A percentile compares a stretch with the other conserved stretches of the same genome.
phyloP scores from a whole-genome alignment of 2,329 filamentous ascomycete species.

The Simplicillium aogashimaense region DNA sequence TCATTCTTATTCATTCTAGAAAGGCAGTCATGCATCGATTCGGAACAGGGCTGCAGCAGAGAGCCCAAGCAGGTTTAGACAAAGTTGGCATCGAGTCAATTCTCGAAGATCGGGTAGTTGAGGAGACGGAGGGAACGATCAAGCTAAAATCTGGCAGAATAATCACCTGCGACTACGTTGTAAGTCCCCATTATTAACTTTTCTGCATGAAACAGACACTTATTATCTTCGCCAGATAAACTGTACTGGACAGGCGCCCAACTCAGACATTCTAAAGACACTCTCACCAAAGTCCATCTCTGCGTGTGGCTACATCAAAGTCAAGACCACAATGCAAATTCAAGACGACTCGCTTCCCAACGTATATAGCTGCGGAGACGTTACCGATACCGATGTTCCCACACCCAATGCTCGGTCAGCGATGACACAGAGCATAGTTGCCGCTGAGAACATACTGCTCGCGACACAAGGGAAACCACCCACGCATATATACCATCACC shows the following conservation, averaged over 20 bases:
- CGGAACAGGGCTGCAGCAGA: constrained; percentile 28
- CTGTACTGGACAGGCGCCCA: constrained; percentile 49
- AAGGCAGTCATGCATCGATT: constrained; percentile 41
- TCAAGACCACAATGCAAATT: constrained; percentile 49
- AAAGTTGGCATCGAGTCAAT: constrained; percentile 38
- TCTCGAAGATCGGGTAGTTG: constrained; percentile 37
- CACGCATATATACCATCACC: constrained; percentile 26
- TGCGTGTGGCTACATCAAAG: constrained; percentile 36
- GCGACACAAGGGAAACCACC: constrained; percentile 29
- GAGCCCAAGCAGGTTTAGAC: constrained; percentile 29
- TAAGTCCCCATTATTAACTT: constrained; percentile 17
- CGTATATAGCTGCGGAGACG: constrained; percentile 55
- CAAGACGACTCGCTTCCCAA: constrained; percentile 33
- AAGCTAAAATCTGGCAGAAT: constrained; percentile 32
- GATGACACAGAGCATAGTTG: constrained; percentile 40
- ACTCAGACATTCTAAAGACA: constrained; percentile 34
- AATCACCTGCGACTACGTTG: constrained; percentile 39
- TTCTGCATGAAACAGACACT: constrained; percentile 2
- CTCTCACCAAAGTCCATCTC: constrained; percentile 34
- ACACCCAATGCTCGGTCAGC: constrained; percentile 46
- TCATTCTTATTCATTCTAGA: constrained; percentile 49
- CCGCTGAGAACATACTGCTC: constrained; percentile 43
- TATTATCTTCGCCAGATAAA: constrained; percentile 32
- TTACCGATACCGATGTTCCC: constrained; percentile 38
- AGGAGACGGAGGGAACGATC: constrained; percentile 26